Percentiles rank a stretch among this genome's conserved stretches.
Conservation (phyloP, 129 eudicot species). For the Flaveria brownii region DNA sequence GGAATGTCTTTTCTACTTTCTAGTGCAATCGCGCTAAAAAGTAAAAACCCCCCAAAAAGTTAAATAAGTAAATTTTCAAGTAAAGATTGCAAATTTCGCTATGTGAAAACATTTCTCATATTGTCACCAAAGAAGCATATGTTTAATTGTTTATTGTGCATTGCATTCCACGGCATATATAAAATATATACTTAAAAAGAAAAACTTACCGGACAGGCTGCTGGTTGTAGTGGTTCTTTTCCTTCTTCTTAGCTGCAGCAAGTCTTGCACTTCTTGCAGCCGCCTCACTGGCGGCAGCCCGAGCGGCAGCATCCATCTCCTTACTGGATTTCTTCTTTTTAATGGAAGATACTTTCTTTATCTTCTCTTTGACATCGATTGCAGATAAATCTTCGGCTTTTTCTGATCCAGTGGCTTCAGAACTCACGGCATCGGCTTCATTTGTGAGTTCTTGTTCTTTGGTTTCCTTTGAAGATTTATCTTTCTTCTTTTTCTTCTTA, state of each 20-base stretch:
- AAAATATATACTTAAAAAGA: neutral
- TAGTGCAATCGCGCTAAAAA: slow-evolving; percentile 20
- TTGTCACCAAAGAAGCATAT: slow-evolving; percentile 34
- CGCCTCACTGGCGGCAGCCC: slow-evolving; percentile 86
- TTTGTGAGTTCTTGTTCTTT: slow-evolving; percentile 58
- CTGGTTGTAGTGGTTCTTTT: slow-evolving; percentile 96
- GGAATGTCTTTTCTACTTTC: slow-evolving; percentile 35
- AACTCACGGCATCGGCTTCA: slow-evolving; percentile 40
- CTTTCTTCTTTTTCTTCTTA: slow-evolving; percentile 89
- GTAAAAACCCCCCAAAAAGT: slow-evolving; percentile 16
- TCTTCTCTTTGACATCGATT: slow-evolving; percentile 69
- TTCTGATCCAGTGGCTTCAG: slow-evolving; percentile 48
- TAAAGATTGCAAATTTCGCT: slow-evolving; percentile 27
- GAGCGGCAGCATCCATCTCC: slow-evolving; percentile 82
- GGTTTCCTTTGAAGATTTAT: slow-evolving; percentile 63
- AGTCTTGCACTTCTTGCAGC: slow-evolving; percentile 89
- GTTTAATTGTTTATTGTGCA: slow-evolving; percentile 48
- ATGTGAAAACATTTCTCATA: slow-evolving; percentile 40
- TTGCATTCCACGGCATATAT: slow-evolving; percentile 46
- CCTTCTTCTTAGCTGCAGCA: slow-evolving; percentile 94
- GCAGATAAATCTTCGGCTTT: slow-evolving; percentile 55
- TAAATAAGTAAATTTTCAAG: slow-evolving; percentile 27
- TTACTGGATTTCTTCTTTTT: slow-evolving; percentile 89
- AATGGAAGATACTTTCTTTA: slow-evolving; percentile 69
- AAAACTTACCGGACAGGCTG: slow-evolving; percentile 76